Percentiles rank a stretch among this genome's conserved stretches.
Conservation (phyloP, 176 grass and related monocot genomes). For the Melocanna baccifera region DNA sequence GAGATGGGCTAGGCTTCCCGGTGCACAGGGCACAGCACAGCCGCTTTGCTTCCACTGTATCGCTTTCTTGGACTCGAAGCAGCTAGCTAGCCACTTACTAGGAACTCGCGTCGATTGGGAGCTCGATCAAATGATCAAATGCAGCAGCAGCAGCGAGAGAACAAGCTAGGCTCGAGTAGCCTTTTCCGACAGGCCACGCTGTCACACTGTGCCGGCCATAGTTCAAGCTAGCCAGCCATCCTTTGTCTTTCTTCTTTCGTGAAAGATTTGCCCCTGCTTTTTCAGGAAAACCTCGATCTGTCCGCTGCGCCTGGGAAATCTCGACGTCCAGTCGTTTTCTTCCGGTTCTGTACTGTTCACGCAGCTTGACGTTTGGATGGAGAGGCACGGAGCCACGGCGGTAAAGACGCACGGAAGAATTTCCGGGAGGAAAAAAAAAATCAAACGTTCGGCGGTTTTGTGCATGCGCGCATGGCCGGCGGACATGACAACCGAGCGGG, state of each 20-base stretch:
- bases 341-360: neutral
- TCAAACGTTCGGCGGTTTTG: neutral
- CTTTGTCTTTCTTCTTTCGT: slow-evolving; percentile 7
- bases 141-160: neutral
- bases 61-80: neutral
- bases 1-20: slow-evolving; percentile 27
- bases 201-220: slow-evolving; percentile 17
- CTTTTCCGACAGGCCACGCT: slow-evolving; percentile 21
- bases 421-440: neutral
- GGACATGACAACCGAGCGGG: neutral
- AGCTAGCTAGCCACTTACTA: neutral
- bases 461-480: neutral
- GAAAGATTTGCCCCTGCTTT: slow-evolving; percentile 32
- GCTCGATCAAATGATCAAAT: neutral
- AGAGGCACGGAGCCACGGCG: slow-evolving; percentile 20
- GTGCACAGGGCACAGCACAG: neutral
- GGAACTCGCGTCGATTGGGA: neutral
- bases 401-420: neutral
- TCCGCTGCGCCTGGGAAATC: slow-evolving; percentile 10
- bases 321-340: slow-evolving; percentile 39
- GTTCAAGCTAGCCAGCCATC: neutral
- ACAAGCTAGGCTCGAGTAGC: neutral
- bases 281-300: slow-evolving; percentile 37
- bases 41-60: neutral
- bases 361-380: neutral